Percentiles rank a stretch among this genome's conserved stretches.
Evolutionary conservation across 1,139 yeast genomes (phyloP).

Genomic region (Meyerozyma guilliermondii): DNA sequence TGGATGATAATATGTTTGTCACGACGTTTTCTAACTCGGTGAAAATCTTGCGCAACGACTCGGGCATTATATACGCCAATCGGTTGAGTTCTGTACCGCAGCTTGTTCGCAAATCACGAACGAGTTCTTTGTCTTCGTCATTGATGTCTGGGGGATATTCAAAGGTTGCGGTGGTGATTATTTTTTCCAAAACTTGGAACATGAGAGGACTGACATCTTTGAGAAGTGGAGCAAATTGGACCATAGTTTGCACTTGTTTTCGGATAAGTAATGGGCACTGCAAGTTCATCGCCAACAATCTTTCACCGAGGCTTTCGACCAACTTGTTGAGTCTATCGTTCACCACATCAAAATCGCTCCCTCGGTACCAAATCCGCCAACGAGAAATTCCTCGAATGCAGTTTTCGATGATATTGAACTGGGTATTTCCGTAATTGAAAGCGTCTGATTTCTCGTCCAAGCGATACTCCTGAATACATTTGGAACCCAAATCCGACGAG

Average conservation of each 20-base stretch:
- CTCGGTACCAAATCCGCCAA: conserved; percentile 89
- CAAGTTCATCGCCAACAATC: conserved; percentile 68
- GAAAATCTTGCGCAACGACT: conserved; percentile 73
- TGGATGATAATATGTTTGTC: conserved; percentile 60
- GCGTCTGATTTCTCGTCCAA: conserved; percentile 64
- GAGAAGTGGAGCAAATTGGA: conserved; percentile 92
- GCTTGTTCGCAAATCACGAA: conserved; percentile 82
- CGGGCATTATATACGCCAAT: conserved; percentile 92
- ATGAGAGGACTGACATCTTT: conserved; percentile 69
- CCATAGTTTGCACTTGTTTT: conserved; percentile 86
- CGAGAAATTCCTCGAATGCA: conserved; percentile 91
- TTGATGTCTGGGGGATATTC: conserved; percentile 65
- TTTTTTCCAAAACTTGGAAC: conserved; percentile 82
- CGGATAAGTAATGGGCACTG: conserved; percentile 78
- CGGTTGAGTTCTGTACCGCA: conserved; percentile 95
- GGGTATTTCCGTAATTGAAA: conserved; percentile 72
- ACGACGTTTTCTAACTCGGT: conserved; percentile 80
- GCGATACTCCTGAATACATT: conserved; percentile 52
- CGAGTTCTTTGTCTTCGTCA: conserved; percentile 74
- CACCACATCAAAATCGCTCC: conserved; percentile 56
- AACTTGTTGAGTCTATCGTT: conserved; percentile 53
- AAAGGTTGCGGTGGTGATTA: conserved; percentile 81
- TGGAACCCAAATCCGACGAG: conserved; percentile 65
- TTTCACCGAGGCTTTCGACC: conserved; percentile 73
- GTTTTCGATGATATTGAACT: conserved; percentile 82